Conservation (phyloP, 768 basidiomycete species). For the Tulasnella sp. region DNA sequence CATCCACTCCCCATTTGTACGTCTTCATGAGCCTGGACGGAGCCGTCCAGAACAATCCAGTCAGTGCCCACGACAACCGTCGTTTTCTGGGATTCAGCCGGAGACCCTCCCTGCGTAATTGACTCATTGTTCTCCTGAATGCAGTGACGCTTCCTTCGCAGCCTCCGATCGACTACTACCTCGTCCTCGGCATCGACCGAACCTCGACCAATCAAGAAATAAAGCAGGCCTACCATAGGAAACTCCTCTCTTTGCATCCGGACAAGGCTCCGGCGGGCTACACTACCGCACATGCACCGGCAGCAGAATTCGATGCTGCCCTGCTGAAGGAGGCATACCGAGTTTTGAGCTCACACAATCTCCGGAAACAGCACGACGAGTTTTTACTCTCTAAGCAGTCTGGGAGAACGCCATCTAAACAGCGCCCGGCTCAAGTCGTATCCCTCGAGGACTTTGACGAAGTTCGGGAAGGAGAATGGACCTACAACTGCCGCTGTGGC, state of each 20-base stretch:
- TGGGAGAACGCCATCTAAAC: constrained; percentile 11
- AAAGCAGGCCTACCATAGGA: constrained; percentile 59
- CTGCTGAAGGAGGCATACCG: constrained; percentile 56
- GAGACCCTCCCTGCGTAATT: neutral
- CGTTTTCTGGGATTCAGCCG: neutral
- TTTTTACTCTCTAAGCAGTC: neutral
- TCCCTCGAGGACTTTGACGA: constrained; percentile 60
- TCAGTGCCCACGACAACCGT: neutral
- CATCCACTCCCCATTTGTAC: neutral
- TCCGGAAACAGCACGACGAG: constrained; percentile 43
- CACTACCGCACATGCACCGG: neutral
- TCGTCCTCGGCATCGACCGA: constrained; percentile 40
- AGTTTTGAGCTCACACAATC: constrained; percentile 41
- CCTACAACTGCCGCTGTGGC: constrained; percentile 61
- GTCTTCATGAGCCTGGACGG: neutral
- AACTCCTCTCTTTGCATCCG: constrained; percentile 54
- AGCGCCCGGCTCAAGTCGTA: constrained; percentile 62
- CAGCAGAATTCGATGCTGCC: constrained; percentile 39
- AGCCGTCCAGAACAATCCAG: neutral
- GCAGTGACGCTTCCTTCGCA: neutral
- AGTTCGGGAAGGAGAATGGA: constrained; percentile 36
- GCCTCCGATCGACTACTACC: constrained; percentile 39
- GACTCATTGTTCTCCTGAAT: neutral
- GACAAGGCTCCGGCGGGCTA: constrained; percentile 32
- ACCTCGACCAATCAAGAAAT: constrained; percentile 44